Base-by-base conservation (phyloP, 2,329 filamentous ascomycete genomes). In the Colletotrichum incanum region DNA sequence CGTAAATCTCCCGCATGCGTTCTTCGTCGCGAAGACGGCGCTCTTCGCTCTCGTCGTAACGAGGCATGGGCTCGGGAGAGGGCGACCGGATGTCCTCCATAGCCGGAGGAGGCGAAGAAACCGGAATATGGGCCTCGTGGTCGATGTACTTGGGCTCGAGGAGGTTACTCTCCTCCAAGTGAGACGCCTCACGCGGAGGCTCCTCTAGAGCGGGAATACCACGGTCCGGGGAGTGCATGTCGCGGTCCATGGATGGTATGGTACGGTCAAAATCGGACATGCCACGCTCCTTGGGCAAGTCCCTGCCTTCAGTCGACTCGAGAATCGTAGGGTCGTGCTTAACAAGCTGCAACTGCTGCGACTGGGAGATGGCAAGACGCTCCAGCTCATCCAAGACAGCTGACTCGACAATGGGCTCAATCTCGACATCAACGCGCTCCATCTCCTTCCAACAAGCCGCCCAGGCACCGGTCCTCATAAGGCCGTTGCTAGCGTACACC, bases 391-490 rank as follows among this genome's bases (percentile, higher is more conserved):
- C 86, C 9, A 74, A 41, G 16, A 92, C 79, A 1, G 85, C 82
- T 0, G 88, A 80, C 23, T 91, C 89, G 14, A 95, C 87, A 78
- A 92, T 89, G 4, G 96, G 93, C 77, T 93, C 90, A 64, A 99
- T 90, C 81, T 98, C 96, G 1, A 97, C 94, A 78, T 99, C 96
- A 0, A 98, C 94, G n/a, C 96, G 90, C 83, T 99, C 96, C 96
- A 99, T 99, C 82, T 98, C 96, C 76, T 91, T 93, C 96, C 96
- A 99, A 71, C 94, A 96, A 2, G 95, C 95, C 5, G 90, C 90
- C 96, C 96, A 99, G 0, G 96, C 96, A 0, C 94, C 94, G 6
- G 94, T 92, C 71, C 92, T 90, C 94, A 99, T 97, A 59, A 98
- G 85, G 0, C 96, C 96, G 81, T 98, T 99, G 64, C 95, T 96